A percentile compares a stretch with the other conserved stretches of the same genome.
Evolutionary conservation across 2,329 filamentous ascomycete genomes (phyloP).

Genomic region (Lecanosticta acicola): DNA sequence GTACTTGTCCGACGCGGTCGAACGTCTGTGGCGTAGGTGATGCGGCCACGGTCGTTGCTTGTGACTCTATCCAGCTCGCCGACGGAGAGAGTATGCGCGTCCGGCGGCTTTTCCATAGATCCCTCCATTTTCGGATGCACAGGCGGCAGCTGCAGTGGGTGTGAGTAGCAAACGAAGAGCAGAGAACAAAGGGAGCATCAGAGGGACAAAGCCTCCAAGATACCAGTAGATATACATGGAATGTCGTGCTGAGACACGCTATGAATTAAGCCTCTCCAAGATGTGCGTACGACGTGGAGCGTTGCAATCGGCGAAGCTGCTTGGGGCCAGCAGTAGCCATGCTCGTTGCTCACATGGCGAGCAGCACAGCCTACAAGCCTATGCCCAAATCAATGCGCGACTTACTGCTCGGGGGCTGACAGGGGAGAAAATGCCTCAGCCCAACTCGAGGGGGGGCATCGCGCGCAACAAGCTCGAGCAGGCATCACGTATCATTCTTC

Average conservation of each 20-base stretch:
- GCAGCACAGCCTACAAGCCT: background rate
- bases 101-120: slow-evolving; percentile 3
- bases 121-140: background rate
- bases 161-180: background rate
- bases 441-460: too few species aligned
- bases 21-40: slow-evolving; percentile 19
- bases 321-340: background rate
- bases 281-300: background rate
- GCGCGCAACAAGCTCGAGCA: background rate
- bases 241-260: too few species aligned
- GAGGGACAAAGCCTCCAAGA: too few species aligned
- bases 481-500: too few species aligned
- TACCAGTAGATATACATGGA: too few species aligned
- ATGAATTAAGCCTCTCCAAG: too few species aligned
- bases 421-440: background rate
- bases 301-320: background rate
- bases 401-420: background rate
- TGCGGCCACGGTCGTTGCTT: slow-evolving; percentile 13
- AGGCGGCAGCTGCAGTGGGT: background rate
- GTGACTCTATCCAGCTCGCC: slow-evolving; percentile 12
- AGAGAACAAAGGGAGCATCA: background rate
- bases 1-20: slow-evolving; percentile 12
- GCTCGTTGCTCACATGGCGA: background rate
- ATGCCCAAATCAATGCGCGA: background rate
- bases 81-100: slow-evolving; percentile 9